A percentile compares a stretch with the other conserved stretches of the same genome.
These are phyloP conservation scores for Fusarium sp. DNA, from an alignment of 2,329 filamentous ascomycete species.

Conservation along the genomic window DNA sequence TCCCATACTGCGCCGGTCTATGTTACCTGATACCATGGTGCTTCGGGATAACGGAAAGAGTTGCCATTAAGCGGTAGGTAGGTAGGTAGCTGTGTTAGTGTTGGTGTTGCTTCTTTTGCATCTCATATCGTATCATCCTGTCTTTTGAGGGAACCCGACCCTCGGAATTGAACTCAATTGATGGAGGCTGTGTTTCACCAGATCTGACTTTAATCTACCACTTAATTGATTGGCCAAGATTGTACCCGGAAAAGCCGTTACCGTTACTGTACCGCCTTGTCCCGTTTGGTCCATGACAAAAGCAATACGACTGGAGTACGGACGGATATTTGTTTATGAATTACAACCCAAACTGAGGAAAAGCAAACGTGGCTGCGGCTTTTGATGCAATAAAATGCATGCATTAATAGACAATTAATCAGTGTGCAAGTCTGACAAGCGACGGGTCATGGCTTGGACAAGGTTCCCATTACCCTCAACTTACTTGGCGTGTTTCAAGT, in stretches of 20 bases:
- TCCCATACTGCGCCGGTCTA: neutral
- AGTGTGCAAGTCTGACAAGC: constrained; percentile 13
- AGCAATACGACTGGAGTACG: neutral
- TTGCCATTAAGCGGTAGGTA: neutral
- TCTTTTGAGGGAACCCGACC: constrained; percentile 11
- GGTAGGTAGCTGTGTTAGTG: neutral
- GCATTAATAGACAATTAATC: neutral
- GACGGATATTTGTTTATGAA: neutral
- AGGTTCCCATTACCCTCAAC: neutral
- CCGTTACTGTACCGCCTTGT: constrained; percentile 6
- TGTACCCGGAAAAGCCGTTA: constrained; percentile 2
- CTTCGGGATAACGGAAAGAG: constrained; percentile 9
- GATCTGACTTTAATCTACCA: constrained; percentile 35
- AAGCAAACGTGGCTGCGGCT: neutral
- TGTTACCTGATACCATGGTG: neutral
- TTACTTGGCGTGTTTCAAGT: constrained; percentile 41
- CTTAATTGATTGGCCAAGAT: constrained; percentile 14
- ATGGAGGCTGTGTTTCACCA: constrained; percentile 33
- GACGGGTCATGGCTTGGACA: neutral
- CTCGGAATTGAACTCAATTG: constrained; percentile 2
- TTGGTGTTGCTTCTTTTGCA: neutral
- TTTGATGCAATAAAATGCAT: neutral
- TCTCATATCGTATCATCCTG: constrained; percentile 6
- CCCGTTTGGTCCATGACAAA: neutral
- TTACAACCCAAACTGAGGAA: neutral